These are phyloP conservation scores for Cryptosporidium parvum DNA, from an alignment of 169 alveolate genomes.

Conservation along the genomic window DNA sequence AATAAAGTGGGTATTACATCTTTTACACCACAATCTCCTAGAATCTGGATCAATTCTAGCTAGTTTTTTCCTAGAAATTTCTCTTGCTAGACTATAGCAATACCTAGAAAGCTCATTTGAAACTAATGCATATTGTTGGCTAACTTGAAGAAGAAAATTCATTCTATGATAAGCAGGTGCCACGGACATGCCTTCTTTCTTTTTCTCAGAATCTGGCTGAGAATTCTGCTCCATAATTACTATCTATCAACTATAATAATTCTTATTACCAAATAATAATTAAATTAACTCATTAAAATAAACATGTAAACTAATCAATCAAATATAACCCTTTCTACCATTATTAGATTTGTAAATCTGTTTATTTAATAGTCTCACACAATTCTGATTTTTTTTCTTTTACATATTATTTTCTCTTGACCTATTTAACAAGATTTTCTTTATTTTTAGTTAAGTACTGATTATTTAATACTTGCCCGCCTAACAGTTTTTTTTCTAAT, in stretches of 20 bases:
- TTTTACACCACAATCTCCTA: constrained; percentile 28
- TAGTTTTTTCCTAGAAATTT: constrained; percentile 33
- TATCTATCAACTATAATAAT: neutral
- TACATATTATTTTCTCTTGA: too few relatives aligned
- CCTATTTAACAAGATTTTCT: neutral
- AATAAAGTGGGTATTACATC: constrained; percentile 25
- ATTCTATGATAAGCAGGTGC: constrained; percentile 46
- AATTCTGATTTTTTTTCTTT: neutral
- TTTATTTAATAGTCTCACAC: neutral
- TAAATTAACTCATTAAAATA: too few relatives aligned
- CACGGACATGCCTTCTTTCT: neutral
- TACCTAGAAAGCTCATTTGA: constrained; percentile 35
- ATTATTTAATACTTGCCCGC: neutral
- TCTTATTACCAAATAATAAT: neutral
- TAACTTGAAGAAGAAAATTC: constrained; percentile 19
- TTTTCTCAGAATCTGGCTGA: neutral
- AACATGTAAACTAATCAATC: neutral
- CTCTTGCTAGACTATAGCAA: constrained; percentile 14
- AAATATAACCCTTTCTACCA: too few relatives aligned
- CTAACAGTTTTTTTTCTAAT: too few relatives aligned
- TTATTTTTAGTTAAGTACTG: neutral
- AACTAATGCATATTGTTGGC: constrained; percentile 29
- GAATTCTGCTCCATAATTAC: neutral
- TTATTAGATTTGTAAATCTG: neutral
- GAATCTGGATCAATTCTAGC: constrained; percentile 34